A percentile compares a stretch with the other conserved stretches of the same genome.
Conservation (phyloP, 306 rosid genomes). For the Pachyrhizus erosus region DNA sequence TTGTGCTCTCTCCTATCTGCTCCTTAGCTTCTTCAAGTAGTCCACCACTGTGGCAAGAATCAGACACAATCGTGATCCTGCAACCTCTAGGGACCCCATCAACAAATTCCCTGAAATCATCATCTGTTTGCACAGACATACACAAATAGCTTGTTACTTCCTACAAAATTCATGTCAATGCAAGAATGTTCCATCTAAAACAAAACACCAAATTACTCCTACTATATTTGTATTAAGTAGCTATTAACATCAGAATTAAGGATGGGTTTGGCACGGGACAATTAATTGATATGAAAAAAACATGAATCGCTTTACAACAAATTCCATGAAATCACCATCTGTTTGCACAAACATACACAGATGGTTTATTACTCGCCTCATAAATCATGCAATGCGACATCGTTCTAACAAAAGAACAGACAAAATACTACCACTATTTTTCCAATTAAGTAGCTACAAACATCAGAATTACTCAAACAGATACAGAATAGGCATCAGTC, state of each 20-base stretch:
- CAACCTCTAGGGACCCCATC: conserved; percentile 67
- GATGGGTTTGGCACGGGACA: not conserved
- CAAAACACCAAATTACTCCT: not conserved
- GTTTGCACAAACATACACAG: conserved; percentile 5
- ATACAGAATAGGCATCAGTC: not conserved
- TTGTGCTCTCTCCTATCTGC: conserved; percentile 91
- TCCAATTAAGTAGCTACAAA: not conserved
- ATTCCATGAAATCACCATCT: conserved; percentile 88
- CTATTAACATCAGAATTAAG: not conserved
- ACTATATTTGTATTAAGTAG: not conserved
- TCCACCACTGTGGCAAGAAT: conserved; percentile 97
- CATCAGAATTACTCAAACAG: not conserved
- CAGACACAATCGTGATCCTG: conserved; percentile 81
- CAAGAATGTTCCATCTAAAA: not conserved
- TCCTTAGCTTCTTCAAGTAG: conserved; percentile 72
- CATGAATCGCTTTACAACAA: conserved; percentile 46
- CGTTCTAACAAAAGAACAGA: not conserved
- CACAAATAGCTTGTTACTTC: not conserved
- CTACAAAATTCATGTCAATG: not conserved
- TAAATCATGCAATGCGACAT: not conserved
- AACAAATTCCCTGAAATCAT: conserved; percentile 87
- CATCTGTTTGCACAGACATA: conserved; percentile 60
- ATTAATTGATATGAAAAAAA: not conserved
- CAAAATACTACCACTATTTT: not conserved
- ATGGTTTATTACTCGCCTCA: not conserved